Conservation (phyloP, 495 filamentous ascomycete species). For the Penicillium cinerascens region DNA sequence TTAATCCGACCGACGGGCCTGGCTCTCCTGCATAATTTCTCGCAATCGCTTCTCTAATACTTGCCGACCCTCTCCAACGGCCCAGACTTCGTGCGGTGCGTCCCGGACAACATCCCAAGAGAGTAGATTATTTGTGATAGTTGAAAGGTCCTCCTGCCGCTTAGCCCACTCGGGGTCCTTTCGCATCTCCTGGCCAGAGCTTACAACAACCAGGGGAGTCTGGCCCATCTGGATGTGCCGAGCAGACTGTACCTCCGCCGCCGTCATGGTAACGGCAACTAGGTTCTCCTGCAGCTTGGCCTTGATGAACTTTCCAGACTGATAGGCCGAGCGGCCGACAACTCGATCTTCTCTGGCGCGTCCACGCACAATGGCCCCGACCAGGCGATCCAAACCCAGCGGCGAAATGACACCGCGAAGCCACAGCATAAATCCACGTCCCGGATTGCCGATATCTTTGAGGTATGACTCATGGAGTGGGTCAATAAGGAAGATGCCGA, state of each 20-base stretch:
- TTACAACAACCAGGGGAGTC: slow-evolving; percentile 76
- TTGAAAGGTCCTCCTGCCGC: slow-evolving; percentile 78
- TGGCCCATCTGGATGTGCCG: slow-evolving; percentile 69
- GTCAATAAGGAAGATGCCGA: slow-evolving; percentile 82
- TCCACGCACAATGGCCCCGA: slow-evolving; percentile 73
- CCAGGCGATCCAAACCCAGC: slow-evolving; percentile 73
- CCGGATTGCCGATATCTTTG: slow-evolving; percentile 55
- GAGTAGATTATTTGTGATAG: slow-evolving; percentile 68
- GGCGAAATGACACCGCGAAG: slow-evolving; percentile 78
- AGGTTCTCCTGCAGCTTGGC: slow-evolving; percentile 90
- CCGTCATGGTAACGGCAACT: slow-evolving; percentile 76
- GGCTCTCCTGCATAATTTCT: slow-evolving; percentile 49
- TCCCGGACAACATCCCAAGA: slow-evolving; percentile 83
- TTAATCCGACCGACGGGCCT: neutral
- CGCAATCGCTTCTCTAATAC: slow-evolving; percentile 67
- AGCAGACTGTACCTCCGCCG: slow-evolving; percentile 73
- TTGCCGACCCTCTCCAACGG: slow-evolving; percentile 59
- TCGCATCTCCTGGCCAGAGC: slow-evolving; percentile 61
- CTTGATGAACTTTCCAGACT: slow-evolving; percentile 76
- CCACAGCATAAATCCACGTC: slow-evolving; percentile 82
- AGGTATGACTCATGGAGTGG: slow-evolving; percentile 83
- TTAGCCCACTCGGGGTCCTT: slow-evolving; percentile 67
- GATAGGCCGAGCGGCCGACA: slow-evolving; percentile 71
- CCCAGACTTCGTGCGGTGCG: slow-evolving; percentile 88
- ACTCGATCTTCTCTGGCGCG: slow-evolving; percentile 79